Percentiles rank a stretch among this genome's conserved stretches.
phyloP scores from a whole-genome alignment of 441 rosid species.

The Bocquillonia castaneifolia region DNA sequence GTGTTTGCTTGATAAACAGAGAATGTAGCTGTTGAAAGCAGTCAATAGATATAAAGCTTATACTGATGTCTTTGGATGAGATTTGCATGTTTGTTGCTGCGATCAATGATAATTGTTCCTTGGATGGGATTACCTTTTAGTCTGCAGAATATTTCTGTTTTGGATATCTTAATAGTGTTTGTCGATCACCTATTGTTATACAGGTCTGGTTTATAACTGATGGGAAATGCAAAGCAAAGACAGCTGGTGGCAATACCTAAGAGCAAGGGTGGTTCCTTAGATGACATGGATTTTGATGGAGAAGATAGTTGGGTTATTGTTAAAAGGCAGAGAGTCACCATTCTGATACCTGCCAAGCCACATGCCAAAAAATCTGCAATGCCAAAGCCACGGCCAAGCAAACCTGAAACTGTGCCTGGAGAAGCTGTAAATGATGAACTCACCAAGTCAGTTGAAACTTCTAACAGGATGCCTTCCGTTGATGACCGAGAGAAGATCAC shows the following conservation, averaged over 20 bases:
- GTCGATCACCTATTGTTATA: not conserved
- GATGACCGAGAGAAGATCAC: conserved; percentile 29
- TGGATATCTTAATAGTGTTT: too few species aligned
- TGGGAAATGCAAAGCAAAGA: conserved; percentile 54
- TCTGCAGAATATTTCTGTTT: not conserved
- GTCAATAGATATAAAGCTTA: too few species aligned
- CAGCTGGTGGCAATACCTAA: conserved; percentile 27
- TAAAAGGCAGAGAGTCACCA: conserved; percentile 71
- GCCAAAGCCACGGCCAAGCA: conserved; percentile 35
- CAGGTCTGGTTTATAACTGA: conserved; percentile 18
- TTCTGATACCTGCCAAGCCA: conserved; percentile 60
- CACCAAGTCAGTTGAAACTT: conserved; percentile 25
- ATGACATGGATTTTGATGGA: conserved; percentile 34
- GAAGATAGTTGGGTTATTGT: conserved; percentile 76
- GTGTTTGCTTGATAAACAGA: too few species aligned
- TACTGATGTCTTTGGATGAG: too few species aligned
- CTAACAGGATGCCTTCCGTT: conserved; percentile 25
- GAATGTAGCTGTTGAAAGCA: too few species aligned
- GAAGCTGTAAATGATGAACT: conserved; percentile 24
- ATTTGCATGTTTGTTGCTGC: too few species aligned
- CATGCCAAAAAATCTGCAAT: conserved; percentile 24
- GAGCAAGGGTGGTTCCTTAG: conserved; percentile 18
- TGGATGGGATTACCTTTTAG: not conserved
- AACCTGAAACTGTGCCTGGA: conserved; percentile 26
- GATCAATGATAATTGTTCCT: too few species aligned